Conservation (phyloP, 257 asterid genomes). For the Sherardia arvensis region DNA sequence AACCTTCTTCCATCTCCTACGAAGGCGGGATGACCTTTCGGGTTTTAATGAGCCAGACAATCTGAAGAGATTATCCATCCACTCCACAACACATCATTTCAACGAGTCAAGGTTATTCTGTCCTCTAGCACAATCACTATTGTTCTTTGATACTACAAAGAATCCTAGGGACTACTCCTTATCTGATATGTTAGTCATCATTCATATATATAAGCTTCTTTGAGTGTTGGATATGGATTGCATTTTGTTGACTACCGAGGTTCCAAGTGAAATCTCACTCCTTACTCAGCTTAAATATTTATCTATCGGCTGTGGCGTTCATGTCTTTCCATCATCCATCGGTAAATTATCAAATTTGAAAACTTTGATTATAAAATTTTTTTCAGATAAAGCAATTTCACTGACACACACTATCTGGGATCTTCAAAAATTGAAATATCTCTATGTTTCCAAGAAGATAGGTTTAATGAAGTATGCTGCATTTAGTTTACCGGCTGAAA, state of each 20-base stretch:
- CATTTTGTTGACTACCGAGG: accelerated
- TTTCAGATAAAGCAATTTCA: neutral
- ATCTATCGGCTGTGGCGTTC: neutral
- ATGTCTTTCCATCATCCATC: neutral
- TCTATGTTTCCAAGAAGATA: neutral
- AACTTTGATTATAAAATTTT: neutral
- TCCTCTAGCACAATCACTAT: neutral
- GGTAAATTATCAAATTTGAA: neutral
- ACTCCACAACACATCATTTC: neutral
- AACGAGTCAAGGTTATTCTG: neutral
- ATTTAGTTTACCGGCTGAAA: neutral
- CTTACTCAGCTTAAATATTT: constrained; percentile 5
- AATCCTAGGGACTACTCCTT: accelerated
- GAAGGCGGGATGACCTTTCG: neutral
- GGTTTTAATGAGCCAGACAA: neutral
- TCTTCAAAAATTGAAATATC: neutral
- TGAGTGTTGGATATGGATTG: neutral
- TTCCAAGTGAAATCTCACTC: neutral
- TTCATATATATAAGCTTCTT: neutral
- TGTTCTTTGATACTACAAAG: neutral
- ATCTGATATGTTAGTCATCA: neutral
- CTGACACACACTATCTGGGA: neutral
- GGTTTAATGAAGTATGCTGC: no score
- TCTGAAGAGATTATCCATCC: neutral
- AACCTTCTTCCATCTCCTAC: neutral